Evolutionary conservation across 75 land plant species (phyloP).

Genomic region (Selaginella moellendorffii): DNA sequence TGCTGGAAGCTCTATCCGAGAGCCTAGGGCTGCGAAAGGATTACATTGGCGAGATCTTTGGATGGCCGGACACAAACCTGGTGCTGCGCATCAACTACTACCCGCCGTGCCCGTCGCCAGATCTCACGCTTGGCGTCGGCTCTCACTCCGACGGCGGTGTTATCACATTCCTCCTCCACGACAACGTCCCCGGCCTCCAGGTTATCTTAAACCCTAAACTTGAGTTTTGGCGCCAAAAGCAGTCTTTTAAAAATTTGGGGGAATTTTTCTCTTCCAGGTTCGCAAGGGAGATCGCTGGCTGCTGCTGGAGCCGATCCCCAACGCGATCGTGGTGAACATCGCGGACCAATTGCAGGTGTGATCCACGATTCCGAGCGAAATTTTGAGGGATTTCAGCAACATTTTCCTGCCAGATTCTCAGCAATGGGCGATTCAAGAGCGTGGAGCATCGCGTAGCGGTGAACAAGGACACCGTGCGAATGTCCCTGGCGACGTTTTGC

Average conservation of each 20-base stretch:
- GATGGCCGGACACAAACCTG: constrained; percentile 30
- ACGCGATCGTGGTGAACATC: background rate
- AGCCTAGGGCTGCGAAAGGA: constrained; percentile 41
- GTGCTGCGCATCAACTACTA: constrained; percentile 34
- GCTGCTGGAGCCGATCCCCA: background rate
- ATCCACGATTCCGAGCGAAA: too few species aligned
- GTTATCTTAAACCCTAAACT: too few species aligned
- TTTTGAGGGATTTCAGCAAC: background rate
- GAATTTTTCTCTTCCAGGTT: background rate
- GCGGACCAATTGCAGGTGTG: background rate
- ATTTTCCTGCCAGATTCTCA: constrained; percentile 31
- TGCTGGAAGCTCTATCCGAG: constrained; percentile 35
- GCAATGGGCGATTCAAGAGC: constrained; percentile 71
- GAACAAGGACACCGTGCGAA: constrained; percentile 26
- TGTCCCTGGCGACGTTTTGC: constrained; percentile 37
- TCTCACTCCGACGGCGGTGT: constrained; percentile 37
- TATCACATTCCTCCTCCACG: constrained; percentile 42
- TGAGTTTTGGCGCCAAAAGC: too few species aligned
- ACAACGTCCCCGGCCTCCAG: constrained; percentile 51
- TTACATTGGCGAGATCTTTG: constrained; percentile 25
- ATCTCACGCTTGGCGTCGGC: constrained; percentile 40
- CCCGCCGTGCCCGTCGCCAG: constrained; percentile 61
- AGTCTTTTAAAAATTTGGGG: too few species aligned
- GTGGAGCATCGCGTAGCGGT: constrained; percentile 51
- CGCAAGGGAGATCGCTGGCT: background rate